Evolutionary conservation across 1,284 basidiomycete genomes (phyloP).

Genomic region (Rhodotorula sp.): DNA sequence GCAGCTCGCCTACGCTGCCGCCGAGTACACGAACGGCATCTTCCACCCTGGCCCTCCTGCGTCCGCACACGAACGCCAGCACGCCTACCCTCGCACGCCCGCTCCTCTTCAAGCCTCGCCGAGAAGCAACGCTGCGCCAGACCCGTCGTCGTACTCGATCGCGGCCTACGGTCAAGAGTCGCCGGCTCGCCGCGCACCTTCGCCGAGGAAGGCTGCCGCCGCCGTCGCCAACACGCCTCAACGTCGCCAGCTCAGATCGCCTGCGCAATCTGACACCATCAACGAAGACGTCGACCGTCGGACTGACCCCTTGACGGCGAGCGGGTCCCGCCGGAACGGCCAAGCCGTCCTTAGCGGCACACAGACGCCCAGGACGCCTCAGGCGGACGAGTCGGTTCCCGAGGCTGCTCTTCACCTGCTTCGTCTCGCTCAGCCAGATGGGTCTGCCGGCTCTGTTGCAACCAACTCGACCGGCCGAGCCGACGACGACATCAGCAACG

Average conservation of each 20-base stretch:
- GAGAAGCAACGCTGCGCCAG: neutral
- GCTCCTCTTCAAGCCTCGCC: neutral
- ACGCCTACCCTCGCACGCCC: neutral
- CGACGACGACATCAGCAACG: conserved; percentile 20
- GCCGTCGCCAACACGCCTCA: neutral
- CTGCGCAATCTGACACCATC: too few species aligned
- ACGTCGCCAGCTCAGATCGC: neutral
- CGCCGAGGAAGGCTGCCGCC: neutral
- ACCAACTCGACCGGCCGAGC: conserved; percentile 24
- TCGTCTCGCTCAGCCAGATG: conserved; percentile 34
- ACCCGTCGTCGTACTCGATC: conserved; percentile 17
- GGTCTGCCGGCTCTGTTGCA: conserved; percentile 23
- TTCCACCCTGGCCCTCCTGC: neutral
- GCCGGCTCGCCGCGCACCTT: neutral
- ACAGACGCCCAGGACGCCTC: conserved; percentile 5
- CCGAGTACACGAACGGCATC: neutral
- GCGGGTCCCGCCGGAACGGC: too few species aligned
- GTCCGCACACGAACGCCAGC: neutral
- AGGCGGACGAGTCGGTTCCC: conserved; percentile 34
- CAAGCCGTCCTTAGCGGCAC: neutral
- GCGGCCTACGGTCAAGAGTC: conserved; percentile 4
- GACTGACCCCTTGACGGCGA: too few species aligned
- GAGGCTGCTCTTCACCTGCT: conserved; percentile 39
- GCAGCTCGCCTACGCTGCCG: neutral
- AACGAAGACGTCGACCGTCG: too few species aligned